A percentile compares a stretch with the other conserved stretches of the same genome.
These are phyloP conservation scores for Talaromyces albobiverticillius DNA, from an alignment of 2,329 filamentous ascomycete genomes.

Conservation along the genomic window DNA sequence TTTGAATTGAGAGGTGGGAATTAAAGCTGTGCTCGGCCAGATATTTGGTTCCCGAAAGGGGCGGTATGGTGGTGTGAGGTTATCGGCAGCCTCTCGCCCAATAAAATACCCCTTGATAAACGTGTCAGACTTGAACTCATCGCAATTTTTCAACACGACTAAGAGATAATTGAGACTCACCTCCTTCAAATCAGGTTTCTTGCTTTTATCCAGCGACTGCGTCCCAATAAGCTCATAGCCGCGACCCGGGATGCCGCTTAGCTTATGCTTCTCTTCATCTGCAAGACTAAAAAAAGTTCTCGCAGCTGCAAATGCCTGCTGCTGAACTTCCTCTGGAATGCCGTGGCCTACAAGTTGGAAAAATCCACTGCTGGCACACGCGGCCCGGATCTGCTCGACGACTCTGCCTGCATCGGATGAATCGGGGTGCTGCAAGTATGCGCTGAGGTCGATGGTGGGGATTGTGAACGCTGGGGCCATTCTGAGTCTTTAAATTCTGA, in stretches of 20 bases:
- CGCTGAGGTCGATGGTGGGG: not conserved
- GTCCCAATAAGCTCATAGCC: constrained; percentile 44
- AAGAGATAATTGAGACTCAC: not conserved
- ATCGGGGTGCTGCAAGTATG: not conserved
- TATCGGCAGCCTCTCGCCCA: constrained; percentile 40
- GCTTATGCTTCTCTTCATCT: constrained; percentile 40
- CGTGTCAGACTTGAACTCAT: not conserved
- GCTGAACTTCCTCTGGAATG: constrained; percentile 37
- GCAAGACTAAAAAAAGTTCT: constrained; percentile 41
- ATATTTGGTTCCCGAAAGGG: constrained; percentile 31
- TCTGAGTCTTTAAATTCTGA: too few species aligned
- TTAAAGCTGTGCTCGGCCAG: constrained; percentile 25
- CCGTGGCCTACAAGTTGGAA: constrained; percentile 46
- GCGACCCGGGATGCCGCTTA: constrained; percentile 38
- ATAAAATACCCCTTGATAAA: constrained; percentile 39
- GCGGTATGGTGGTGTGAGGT: constrained; percentile 28
- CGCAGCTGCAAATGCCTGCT: constrained; percentile 36
- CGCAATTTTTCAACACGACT: not conserved
- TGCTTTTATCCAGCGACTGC: constrained; percentile 43
- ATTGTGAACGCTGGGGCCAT: not conserved
- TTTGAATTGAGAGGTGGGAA: not conserved
- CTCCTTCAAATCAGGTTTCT: constrained; percentile 42
- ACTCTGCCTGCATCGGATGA: not conserved
- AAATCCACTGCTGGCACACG: constrained; percentile 30
- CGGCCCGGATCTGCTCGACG: not conserved